phyloP scores from a whole-genome alignment of 1,139 yeast species.

The Meyerozyma carpophila region DNA sequence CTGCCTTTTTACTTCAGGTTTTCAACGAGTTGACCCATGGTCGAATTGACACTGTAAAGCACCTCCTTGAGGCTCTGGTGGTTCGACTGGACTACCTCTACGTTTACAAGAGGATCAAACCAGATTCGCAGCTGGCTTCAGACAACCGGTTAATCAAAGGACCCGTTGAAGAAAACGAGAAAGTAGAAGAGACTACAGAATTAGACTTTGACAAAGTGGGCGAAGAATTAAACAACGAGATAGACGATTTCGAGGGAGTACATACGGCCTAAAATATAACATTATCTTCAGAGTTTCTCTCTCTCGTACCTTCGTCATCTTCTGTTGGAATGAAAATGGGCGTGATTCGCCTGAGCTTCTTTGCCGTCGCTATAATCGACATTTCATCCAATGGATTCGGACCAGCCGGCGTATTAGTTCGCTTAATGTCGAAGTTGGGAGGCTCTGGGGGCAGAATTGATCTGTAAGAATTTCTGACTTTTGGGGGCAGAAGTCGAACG shows the following conservation, averaged over 20 bases:
- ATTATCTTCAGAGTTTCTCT: slow-evolving; percentile 11
- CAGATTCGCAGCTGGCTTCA: slow-evolving; percentile 7
- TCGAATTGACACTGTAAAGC: slow-evolving; percentile 10
- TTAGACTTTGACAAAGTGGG: neutral
- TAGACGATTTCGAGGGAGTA: slow-evolving; percentile 1
- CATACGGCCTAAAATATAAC: neutral
- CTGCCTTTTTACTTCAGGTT: slow-evolving; percentile 9
- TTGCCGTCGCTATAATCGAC: slow-evolving; percentile 32
- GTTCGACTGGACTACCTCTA: slow-evolving; percentile 21
- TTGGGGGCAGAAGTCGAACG: slow-evolving; percentile 21
- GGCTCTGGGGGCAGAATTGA: slow-evolving; percentile 1
- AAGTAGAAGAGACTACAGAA: no score
- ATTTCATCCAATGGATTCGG: slow-evolving; percentile 11
- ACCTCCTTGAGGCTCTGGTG: slow-evolving; percentile 19
- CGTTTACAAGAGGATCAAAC: slow-evolving; percentile 22
- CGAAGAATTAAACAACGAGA: slow-evolving; percentile 1
- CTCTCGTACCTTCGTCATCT: slow-evolving; percentile 16
- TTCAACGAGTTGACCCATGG: slow-evolving; percentile 16
- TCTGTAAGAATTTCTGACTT: slow-evolving; percentile 16
- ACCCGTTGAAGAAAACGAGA: slow-evolving; percentile 4
- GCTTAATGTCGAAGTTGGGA: slow-evolving; percentile 13
- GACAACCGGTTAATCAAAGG: slow-evolving; percentile 3
- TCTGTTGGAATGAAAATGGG: slow-evolving; percentile 37
- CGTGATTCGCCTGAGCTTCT: slow-evolving; percentile 28
- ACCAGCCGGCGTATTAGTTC: slow-evolving; percentile 2